Base-by-base conservation (phyloP, 768 basidiomycete species). In the Phaeotremella fagi region DNA sequence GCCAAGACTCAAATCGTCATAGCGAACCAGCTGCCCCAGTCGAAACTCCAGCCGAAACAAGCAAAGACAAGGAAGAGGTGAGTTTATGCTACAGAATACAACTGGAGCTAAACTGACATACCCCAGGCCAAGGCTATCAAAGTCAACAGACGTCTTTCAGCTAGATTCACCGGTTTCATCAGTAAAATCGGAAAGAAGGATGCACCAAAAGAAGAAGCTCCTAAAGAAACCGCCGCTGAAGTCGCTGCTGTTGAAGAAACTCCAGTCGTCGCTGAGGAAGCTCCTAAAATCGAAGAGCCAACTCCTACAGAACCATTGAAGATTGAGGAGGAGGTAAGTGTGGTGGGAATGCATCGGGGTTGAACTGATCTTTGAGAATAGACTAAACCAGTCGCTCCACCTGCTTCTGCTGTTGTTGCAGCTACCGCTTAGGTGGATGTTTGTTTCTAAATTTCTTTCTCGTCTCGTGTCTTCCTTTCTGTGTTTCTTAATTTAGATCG, bases 241-340 rank as follows among this genome's bases (percentile, higher is more conserved):
- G 47, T 52, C 25, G 16, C 45, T 9, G n/a, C n/a, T n/a, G n/a
- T n/a, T n/a, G 46, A 56, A 24, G 56, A 43, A 9, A 15, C 52
- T 4, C 82, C 88, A 51, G 80, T 87, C 42, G 87, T 90, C 52
- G 85, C 89, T 59, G 87, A 90, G 79, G 80, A 88, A 73, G 88
- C 90, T 33, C 89, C 90, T 61, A 83, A 84, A 79, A 86, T 91
- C 62, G 90, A 89, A 45, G 83, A 87, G 77, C 87, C 87, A 45
- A 66, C 80, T 26, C 85, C 85, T 11, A 82, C 90, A 59, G 88
- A 87, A 50, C 89, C 90, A 54, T 79, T 92, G 60, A 88, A 89
- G 78, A 75, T 67, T 20, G 68, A 67, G 45, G 63, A 67, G 45
- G 63, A 64, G 58, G 61, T 54, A 42, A 28, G 53, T 52, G 77